Evolutionary conservation across 345 rosid species (phyloP), one percentile per base, ranked within the genome.

Genomic region (Noccaea bulbosa): DNA sequence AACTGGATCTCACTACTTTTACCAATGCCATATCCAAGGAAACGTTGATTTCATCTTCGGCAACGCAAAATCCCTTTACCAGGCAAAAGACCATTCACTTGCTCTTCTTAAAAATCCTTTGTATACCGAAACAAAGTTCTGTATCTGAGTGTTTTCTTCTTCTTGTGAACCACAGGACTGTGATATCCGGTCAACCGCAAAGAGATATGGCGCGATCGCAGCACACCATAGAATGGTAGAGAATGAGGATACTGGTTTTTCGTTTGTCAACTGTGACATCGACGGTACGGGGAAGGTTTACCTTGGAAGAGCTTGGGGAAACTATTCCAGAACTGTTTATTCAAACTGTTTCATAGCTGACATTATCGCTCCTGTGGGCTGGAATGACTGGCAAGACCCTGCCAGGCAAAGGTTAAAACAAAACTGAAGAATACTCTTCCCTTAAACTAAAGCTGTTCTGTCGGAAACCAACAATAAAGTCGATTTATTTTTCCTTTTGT

Each of bases 271-370:
- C 65, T 91, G 99, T 56, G 57, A 53, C 1, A 81, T 91, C 57
- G 75, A 80, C 5, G 97, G 99, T 65, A 86, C 93, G 0, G 99
- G 99, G 11, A 83, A 74, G 66, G 72, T 91, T 62, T 81, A 74
- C 34, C 41, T 94, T 48, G 99, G 99, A 67, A 83, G 97, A 81
- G 96, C 99, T 64, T 94, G 97, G 96, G 99, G 99, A 40, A 78
- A 83, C 71, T 85, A 86, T 54, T 89, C 97, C 2, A 89, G 90
- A 77, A 71, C 54, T 8, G 79, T 94, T 17, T 94, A 89, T 73
- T 85, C 97, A 3, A 74, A 91, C 81, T 91, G 96, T 71, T 56
- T 72, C 51, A 48, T 94, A 11, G 90, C 71, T 17, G 80, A 85
- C 75, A 54, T 91, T 44, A 86, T 94, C 70, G 65, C 52, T 62